A percentile compares a stretch with the other conserved stretches of the same genome.
These are phyloP conservation scores for Citrus sp. DNA, from an alignment of 345 rosid genomes.

Conservation along the genomic window DNA sequence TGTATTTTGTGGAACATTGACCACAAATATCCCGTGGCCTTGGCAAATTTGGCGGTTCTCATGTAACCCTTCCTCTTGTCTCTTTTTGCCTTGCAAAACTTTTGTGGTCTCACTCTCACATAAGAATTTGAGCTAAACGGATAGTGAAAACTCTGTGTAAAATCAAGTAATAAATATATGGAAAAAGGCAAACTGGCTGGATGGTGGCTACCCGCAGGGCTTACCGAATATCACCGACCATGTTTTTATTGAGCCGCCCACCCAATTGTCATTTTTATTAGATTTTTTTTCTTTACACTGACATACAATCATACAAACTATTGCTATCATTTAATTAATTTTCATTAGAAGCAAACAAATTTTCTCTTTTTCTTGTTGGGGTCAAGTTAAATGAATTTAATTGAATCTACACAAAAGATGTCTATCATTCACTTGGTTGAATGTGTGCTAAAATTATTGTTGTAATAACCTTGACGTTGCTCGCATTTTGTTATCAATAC, in stretches of 20 bases:
- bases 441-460: not conserved
- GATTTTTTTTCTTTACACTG: not conserved
- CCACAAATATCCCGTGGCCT: constrained; percentile 55
- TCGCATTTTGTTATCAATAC: not conserved
- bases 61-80: constrained; percentile 30
- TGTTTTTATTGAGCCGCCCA: constrained; percentile 2
- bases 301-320: not conserved
- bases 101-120: not conserved
- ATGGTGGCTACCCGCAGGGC: not conserved
- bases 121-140: not conserved
- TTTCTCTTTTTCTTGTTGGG: constrained; percentile 2
- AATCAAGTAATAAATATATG: too few relatives aligned
- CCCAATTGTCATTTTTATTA: not conserved
- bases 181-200: not conserved
- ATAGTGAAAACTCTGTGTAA: not conserved
- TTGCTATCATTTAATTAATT: not conserved
- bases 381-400: not conserved
- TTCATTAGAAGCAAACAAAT: constrained; percentile 1
- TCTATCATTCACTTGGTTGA: not conserved
- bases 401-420: not conserved
- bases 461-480: too few relatives aligned
- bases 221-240: constrained; percentile 3
- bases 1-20: constrained; percentile 14
- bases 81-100: constrained; percentile 1
- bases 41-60: constrained; percentile 71